Evolutionary conservation across 2,329 filamentous ascomycete genomes (phyloP), one percentile per base, ranked within the genome.

Genomic region (Pezicula carpinea): DNA sequence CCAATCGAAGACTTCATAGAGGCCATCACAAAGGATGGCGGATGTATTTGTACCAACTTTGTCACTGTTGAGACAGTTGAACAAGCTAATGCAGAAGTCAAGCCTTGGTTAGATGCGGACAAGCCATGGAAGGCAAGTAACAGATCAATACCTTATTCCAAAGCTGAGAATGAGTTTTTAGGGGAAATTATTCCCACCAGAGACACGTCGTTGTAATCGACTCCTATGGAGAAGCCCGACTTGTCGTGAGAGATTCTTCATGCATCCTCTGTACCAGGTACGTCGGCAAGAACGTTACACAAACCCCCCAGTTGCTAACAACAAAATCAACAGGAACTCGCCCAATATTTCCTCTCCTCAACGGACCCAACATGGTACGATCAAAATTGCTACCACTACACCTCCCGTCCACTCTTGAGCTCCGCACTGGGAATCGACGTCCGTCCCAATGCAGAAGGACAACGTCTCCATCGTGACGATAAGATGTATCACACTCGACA

Each of bases 141-240:
- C 19, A 5, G 5, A 32, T 19, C 4, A 11, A 23, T 10, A 35
- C 8, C 18, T 14, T 35, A 18, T 14, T 23, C 11, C 19, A 40
- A 32, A 39, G 21, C 38, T 52, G n/a, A n/a, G n/a, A n/a, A 46
- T n/a, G 10, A 18, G 5, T 21, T 22, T 15, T 10, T 11, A 49
- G 47, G 50, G 50, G 1, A 51, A 53, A 36, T 39, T 53, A 6
- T 53, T 53, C 31, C 51, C 51, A 31, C 51, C 48, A 6, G 51
- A 53, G 21, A 63, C 60, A 3, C 51, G 60, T 34, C 50, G 60
- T 4, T 50, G 57, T 46, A 40, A 59, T 47, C 36, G 59, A 46
- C 22, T 57, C 39, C 11, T 62, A 53, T 48, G 48, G 48, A 22
- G 47, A 48, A 46, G 47, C 33, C 19, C 51, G 51, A 39, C 53